A percentile compares a stretch with the other conserved stretches of the same genome.
Evolutionary conservation across 257 asterid species (phyloP).

Genomic region (Coffea canephora): DNA sequence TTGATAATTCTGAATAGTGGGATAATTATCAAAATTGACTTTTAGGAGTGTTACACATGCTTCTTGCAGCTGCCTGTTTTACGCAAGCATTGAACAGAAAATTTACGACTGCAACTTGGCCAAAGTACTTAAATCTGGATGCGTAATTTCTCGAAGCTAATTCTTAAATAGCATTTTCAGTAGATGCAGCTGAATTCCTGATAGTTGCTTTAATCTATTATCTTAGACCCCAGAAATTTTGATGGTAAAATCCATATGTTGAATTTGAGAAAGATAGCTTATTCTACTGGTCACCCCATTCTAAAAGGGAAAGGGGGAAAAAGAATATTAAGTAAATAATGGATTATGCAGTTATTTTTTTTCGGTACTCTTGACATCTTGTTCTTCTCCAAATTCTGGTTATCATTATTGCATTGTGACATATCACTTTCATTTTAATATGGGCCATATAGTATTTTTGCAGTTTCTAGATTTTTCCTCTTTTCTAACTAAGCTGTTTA

Average conservation of each 20-base stretch:
- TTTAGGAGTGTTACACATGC: neutral
- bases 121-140: neutral
- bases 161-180: neutral
- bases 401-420: neutral
- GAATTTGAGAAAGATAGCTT: neutral
- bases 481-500: too few relatives aligned
- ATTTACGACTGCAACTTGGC: neutral
- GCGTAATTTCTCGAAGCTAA: neutral
- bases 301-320: neutral
- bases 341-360: too few relatives aligned
- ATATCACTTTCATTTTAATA: neutral
- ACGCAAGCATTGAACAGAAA: neutral
- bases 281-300: neutral
- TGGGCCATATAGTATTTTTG: neutral
- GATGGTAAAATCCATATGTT: neutral
- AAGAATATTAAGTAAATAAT: neutral
- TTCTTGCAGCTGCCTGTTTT: neutral
- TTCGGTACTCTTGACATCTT: neutral
- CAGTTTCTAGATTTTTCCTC: neutral
- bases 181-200: neutral
- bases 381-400: constrained; percentile 4
- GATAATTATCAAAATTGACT: neutral
- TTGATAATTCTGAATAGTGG: neutral
- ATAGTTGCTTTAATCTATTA: neutral
- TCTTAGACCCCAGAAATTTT: neutral